These are phyloP conservation scores for Tritrichomonas musculus DNA, from an alignment of 208 protist species.

Conservation along the genomic window DNA sequence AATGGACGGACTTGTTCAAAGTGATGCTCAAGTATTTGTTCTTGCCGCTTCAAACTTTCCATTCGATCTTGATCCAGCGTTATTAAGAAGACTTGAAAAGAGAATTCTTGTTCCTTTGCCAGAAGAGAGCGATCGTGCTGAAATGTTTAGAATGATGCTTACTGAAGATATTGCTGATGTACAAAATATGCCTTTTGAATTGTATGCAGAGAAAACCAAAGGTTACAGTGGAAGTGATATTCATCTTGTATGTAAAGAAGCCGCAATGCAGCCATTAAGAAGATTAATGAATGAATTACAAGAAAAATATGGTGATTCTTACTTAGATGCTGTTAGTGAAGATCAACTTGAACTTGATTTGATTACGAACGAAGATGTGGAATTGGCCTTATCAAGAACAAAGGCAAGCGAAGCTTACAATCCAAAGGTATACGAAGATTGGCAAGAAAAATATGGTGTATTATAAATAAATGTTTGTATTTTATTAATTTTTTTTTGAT, in stretches of 20 bases:
- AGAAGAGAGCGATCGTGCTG: neutral
- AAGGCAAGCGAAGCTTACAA: neutral
- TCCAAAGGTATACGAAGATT: conserved; percentile 4
- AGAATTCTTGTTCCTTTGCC: conserved; percentile 45
- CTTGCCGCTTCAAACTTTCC: conserved; percentile 48
- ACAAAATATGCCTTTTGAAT: neutral
- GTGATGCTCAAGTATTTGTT: conserved; percentile 38
- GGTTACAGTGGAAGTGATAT: conserved; percentile 45
- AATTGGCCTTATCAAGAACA: neutral
- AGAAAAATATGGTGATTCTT: neutral
- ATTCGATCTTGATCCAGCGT: conserved; percentile 45
- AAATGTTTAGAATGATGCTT: conserved; percentile 15
- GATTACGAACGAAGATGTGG: neutral
- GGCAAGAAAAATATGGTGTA: conserved; percentile 23
- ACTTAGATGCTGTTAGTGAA: neutral
- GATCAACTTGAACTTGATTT: neutral
- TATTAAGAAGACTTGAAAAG: conserved; percentile 46
- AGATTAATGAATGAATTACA: neutral
- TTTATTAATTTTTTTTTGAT: neutral
- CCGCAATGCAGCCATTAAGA: conserved; percentile 45
- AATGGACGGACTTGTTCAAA: conserved; percentile 45
- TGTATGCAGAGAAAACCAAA: conserved; percentile 29
- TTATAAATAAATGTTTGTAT: neutral
- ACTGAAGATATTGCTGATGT: neutral
- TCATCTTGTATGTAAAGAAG: conserved; percentile 46